These are phyloP conservation scores for Neoscytalidium dimidiatum DNA, from an alignment of 2,329 filamentous ascomycete genomes.

Conservation along the genomic window DNA sequence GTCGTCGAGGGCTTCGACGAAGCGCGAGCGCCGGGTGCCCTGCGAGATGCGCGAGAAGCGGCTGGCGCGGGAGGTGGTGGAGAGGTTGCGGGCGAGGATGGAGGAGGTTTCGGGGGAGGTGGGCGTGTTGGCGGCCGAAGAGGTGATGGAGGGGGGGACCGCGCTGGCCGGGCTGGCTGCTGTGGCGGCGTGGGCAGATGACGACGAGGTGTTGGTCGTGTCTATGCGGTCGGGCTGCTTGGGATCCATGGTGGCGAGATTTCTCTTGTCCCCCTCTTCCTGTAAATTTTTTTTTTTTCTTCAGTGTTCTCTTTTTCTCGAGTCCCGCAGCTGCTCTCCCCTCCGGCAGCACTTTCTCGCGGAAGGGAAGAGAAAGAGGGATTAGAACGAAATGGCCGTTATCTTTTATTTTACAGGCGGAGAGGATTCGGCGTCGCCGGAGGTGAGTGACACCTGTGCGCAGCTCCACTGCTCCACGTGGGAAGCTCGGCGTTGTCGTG, in stretches of 20 bases:
- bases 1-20: slow-evolving; percentile 9
- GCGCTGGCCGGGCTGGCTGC: not conserved
- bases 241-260: not conserved
- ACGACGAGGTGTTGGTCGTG: not conserved
- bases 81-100: not conserved
- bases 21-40: slow-evolving; percentile 13
- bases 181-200: not conserved
- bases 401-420: not conserved
- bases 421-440: not conserved
- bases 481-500: not conserved
- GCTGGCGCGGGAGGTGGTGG: not conserved
- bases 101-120: not conserved
- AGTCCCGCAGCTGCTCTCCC: not conserved
- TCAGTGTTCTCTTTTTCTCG: no score
- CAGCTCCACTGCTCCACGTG: slow-evolving; percentile 9
- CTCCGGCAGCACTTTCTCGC: not conserved
- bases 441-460: not conserved
- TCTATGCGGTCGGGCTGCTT: not conserved
- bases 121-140: not conserved
- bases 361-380: not conserved
- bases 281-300: not conserved
- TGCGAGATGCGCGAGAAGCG: slow-evolving; percentile 10
- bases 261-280: not conserved
- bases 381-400: not conserved
- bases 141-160: not conserved